These are phyloP conservation scores for Fraxinus quadrangulata DNA, from an alignment of 257 asterid genomes.

Conservation along the genomic window DNA sequence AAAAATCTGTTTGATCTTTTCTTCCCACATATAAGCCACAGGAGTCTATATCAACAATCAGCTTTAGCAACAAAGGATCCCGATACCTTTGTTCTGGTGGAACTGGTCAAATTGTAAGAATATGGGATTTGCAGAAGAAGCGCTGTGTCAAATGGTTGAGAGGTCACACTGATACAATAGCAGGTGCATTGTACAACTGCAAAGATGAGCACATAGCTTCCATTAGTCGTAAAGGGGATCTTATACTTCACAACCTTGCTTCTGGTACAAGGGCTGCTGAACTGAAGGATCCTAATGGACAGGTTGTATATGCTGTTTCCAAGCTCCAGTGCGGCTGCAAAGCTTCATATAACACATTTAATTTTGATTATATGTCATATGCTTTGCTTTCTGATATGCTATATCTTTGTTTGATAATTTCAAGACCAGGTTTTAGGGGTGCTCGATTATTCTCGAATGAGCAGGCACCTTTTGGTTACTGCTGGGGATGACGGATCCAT, in stretches of 20 bases:
- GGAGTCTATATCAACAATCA: constrained; percentile 83
- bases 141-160: constrained; percentile 93
- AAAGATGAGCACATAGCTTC: constrained; percentile 98
- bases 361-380: constrained; percentile 18
- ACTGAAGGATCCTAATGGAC: constrained; percentile 91
- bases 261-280: constrained; percentile 93
- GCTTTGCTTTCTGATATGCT: constrained; percentile 17
- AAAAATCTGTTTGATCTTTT: constrained; percentile 16
- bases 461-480: constrained; percentile 95
- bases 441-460: constrained; percentile 92
- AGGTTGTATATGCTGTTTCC: constrained; percentile 54
- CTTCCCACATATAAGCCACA: constrained; percentile 42
- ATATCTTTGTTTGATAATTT: constrained; percentile 32
- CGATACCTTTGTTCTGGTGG: constrained; percentile 96
- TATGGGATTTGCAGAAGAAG: constrained; percentile 97
- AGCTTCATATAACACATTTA: constrained; percentile 20
- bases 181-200: constrained; percentile 91
- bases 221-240: constrained; percentile 89
- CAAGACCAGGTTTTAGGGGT: constrained; percentile 82
- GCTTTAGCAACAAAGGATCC: constrained; percentile 96
- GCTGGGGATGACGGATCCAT: constrained; percentile 99
- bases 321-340: constrained; percentile 20
- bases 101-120: constrained; percentile 83
- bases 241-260: constrained; percentile 95
- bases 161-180: constrained; percentile 89